Evolutionary conservation across 257 asterid species (phyloP).

Genomic region (Solanum neorickii): DNA sequence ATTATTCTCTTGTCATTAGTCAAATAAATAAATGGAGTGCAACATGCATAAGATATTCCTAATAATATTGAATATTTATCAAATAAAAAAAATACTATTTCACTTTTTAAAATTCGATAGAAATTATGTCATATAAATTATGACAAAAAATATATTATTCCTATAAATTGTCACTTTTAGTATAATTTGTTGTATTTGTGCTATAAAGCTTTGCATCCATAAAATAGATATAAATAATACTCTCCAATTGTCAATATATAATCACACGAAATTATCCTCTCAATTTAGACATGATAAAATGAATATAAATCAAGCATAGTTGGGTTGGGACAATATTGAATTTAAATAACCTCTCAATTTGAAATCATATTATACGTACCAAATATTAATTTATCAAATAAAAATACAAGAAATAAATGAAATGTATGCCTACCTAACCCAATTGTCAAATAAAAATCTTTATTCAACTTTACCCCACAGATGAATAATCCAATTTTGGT

Average conservation of each 20-base stretch:
- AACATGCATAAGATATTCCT: not conserved
- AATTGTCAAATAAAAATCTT: not conserved
- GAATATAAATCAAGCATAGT: not conserved
- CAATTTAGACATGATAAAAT: not conserved
- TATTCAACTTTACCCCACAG: not conserved
- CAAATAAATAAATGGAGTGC: too few relatives aligned
- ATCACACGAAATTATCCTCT: not conserved
- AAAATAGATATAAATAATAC: too few relatives aligned
- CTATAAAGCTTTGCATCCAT: too few relatives aligned
- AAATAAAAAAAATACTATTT: too few relatives aligned
- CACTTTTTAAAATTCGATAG: not conserved
- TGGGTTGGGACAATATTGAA: not conserved
- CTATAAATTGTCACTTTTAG: too few relatives aligned
- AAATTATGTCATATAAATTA: too few relatives aligned
- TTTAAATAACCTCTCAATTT: not conserved
- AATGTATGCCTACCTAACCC: not conserved
- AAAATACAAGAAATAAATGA: not conserved
- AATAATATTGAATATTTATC: too few relatives aligned
- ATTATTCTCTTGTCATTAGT: not conserved
- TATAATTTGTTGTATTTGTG: not conserved
- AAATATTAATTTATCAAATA: too few relatives aligned
- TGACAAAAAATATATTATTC: too few relatives aligned
- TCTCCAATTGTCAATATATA: too few relatives aligned
- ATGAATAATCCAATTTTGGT: not conserved
- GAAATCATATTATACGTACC: not conserved